Conservation (phyloP, 208 protist genomes). For the Lotmaria passim region DNA sequence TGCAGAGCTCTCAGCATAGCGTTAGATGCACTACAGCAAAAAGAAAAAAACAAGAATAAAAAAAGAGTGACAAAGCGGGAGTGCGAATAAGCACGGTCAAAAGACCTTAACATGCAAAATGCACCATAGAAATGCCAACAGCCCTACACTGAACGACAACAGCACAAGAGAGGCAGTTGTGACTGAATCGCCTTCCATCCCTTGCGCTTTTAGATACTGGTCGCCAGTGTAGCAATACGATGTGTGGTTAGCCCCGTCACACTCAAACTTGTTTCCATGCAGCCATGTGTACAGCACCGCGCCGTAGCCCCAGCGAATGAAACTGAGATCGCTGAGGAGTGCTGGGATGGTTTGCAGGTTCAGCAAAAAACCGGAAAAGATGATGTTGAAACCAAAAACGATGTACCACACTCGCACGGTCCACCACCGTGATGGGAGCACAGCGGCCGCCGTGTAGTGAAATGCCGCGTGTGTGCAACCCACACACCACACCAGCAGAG, state of each 20-base stretch:
- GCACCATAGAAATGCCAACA: constrained; percentile 13
- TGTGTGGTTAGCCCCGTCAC: constrained; percentile 62
- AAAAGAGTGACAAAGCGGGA: not conserved
- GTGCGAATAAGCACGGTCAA: not conserved
- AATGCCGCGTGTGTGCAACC: constrained; percentile 58
- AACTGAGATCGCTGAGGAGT: constrained; percentile 39
- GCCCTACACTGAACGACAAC: constrained; percentile 2
- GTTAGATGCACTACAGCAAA: not conserved
- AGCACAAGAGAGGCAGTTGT: constrained; percentile 16
- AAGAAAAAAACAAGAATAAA: not conserved
- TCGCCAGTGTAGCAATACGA: constrained; percentile 73
- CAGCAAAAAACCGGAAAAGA: constrained; percentile 70
- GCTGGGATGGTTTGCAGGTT: constrained; percentile 56
- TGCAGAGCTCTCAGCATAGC: not conserved
- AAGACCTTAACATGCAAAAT: not conserved
- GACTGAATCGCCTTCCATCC: constrained; percentile 53
- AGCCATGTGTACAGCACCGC: constrained; percentile 57
- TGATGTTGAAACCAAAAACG: constrained; percentile 53
- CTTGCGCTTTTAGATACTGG: constrained; percentile 53
- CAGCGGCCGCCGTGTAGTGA: constrained; percentile 35
- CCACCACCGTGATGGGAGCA: constrained; percentile 36
- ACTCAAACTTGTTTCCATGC: constrained; percentile 46
- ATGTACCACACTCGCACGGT: constrained; percentile 31
- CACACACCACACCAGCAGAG: constrained; percentile 44
- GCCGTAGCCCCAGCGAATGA: constrained; percentile 69